A percentile compares a stretch with the other conserved stretches of the same genome.
phyloP scores from a whole-genome alignment of 208 protist genomes.

The Leishmania guyanensis region DNA sequence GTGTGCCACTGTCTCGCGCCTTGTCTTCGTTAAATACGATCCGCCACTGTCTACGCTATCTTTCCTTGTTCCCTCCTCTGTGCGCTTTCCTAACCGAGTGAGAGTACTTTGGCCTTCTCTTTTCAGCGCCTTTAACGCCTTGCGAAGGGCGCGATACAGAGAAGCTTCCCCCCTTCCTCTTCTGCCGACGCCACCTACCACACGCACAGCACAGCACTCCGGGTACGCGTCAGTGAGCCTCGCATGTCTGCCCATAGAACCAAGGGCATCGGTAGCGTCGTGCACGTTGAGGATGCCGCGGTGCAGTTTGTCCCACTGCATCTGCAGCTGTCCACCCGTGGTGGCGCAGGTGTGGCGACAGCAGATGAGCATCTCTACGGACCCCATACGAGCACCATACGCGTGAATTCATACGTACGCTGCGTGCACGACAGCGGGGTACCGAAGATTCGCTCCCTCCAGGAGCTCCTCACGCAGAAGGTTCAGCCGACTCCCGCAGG shows the following conservation, averaged over 20 bases:
- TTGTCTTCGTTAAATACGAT: neutral
- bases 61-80: no score
- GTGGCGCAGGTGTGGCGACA: neutral
- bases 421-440: slow-evolving; percentile 50
- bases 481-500: slow-evolving; percentile 32
- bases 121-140: neutral
- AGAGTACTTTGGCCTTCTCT: neutral
- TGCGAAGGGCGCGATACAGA: neutral
- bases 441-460: slow-evolving; percentile 46
- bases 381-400: slow-evolving; percentile 35
- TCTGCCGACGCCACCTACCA: neutral
- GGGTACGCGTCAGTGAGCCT: neutral
- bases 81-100: neutral
- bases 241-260: slow-evolving; percentile 6
- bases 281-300: neutral
- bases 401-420: slow-evolving; percentile 63
- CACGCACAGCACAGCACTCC: neutral
- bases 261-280: neutral
- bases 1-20: neutral
- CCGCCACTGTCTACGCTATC: neutral
- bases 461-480: slow-evolving; percentile 45
- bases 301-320: neutral
- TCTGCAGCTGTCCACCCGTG: neutral
- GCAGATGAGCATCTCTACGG: slow-evolving; percentile 9
- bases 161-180: neutral